A percentile compares a stretch with the other conserved stretches of the same genome.
Conservation (phyloP, 331 rosid species). For the Stylosanthes scabra region DNA sequence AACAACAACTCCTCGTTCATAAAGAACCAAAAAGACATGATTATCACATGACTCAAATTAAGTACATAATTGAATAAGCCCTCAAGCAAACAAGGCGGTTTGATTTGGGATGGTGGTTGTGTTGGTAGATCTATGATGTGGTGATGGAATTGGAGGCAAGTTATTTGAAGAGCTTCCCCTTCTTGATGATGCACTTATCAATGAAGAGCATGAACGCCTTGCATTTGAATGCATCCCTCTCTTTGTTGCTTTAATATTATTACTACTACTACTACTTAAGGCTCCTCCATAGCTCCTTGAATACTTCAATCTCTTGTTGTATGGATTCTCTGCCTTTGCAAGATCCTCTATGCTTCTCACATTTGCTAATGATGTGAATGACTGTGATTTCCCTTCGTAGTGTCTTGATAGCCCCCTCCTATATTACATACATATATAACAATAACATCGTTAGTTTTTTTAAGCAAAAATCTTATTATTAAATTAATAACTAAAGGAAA, state of each 20-base stretch:
- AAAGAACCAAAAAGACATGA: background rate
- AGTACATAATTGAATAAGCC: background rate
- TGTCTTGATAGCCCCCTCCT: constrained; percentile 63
- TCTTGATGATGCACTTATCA: constrained; percentile 24
- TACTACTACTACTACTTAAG: background rate
- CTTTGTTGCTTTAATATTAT: constrained; percentile 31
- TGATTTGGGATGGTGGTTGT: constrained; percentile 33
- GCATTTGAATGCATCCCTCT: constrained; percentile 41
- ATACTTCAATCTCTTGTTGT: constrained; percentile 46
- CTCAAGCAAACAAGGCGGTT: constrained; percentile 45
- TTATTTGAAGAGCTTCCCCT: constrained; percentile 14
- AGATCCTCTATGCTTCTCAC: constrained; percentile 56
- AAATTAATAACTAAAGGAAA: background rate
- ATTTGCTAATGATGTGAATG: constrained; percentile 51
- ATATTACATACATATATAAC: background rate
- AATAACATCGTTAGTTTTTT: background rate
- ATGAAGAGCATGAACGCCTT: constrained; percentile 43
- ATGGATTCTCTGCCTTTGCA: constrained; percentile 51
- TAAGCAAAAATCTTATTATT: background rate
- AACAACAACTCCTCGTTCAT: background rate
- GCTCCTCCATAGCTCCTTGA: constrained; percentile 45
- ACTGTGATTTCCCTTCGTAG: constrained; percentile 58
- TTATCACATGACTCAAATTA: background rate
- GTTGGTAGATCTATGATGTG: constrained; percentile 39
- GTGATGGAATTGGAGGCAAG: constrained; percentile 41